phyloP scores from a whole-genome alignment of 768 basidiomycete species.

The Crucibulum laeve region DNA sequence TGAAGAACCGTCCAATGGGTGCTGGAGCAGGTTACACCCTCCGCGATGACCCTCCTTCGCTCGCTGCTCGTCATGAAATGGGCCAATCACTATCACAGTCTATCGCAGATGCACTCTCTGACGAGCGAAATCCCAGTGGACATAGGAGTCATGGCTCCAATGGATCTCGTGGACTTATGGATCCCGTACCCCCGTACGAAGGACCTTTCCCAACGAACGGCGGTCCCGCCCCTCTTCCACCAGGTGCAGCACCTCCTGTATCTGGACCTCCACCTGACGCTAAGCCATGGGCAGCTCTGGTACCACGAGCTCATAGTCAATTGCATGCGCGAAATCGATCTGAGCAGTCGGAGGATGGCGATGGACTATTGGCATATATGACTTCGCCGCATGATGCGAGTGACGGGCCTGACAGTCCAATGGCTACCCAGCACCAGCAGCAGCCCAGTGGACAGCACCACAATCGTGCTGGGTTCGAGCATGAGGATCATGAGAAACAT shows the following conservation, averaged over 20 bases:
- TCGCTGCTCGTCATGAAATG: conserved; percentile 14
- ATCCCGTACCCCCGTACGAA: conserved; percentile 6
- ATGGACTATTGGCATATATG: conserved; percentile 36
- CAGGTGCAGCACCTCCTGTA: conserved; percentile 14
- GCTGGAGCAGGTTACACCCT: conserved; percentile 15
- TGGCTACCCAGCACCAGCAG: neutral
- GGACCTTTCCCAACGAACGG: neutral
- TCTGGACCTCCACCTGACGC: conserved; percentile 12
- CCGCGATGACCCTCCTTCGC: conserved; percentile 23
- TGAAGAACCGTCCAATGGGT: conserved; percentile 29
- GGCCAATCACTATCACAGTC: conserved; percentile 31
- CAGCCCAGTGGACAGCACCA: neutral
- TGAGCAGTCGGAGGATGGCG: conserved; percentile 21
- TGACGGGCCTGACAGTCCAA: too few relatives aligned
- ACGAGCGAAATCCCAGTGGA: conserved; percentile 7
- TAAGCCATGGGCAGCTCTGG: neutral
- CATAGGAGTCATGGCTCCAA: too few relatives aligned
- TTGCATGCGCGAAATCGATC: conserved; percentile 8
- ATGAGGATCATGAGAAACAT: conserved; percentile 20
- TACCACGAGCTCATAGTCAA: neutral
- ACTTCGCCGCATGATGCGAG: conserved; percentile 19
- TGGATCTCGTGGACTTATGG: too few relatives aligned
- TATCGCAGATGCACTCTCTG: conserved; percentile 25
- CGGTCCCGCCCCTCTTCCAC: conserved; percentile 4
- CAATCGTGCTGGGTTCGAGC: too few relatives aligned